Percentiles rank a stretch among this genome's conserved stretches.
These are phyloP conservation scores for Arthonia radiata DNA, from an alignment of 495 filamentous ascomycete species.

Conservation along the genomic window DNA sequence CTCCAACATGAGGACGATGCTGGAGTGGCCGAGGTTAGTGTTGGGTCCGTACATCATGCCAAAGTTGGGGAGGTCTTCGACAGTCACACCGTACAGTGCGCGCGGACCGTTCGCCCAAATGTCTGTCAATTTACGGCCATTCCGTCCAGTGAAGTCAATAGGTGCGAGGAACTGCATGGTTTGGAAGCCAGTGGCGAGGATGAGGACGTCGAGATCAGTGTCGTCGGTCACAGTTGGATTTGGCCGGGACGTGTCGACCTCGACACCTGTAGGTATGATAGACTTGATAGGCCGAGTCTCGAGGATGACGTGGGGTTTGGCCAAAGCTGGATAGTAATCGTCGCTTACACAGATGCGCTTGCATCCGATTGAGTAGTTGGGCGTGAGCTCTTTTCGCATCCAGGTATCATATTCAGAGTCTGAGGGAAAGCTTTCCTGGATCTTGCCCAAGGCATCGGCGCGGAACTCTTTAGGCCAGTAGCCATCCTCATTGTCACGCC, in stretches of 20 bases:
- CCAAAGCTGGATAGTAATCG: slow-evolving; percentile 27
- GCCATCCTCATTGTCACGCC: too few relatives aligned
- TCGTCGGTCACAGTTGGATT: slow-evolving; percentile 4
- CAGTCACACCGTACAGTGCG: slow-evolving; percentile 22
- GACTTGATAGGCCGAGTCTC: slow-evolving; percentile 21
- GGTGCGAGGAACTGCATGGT: slow-evolving; percentile 29
- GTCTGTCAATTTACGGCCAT: slow-evolving; percentile 18
- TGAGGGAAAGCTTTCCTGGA: slow-evolving; percentile 16
- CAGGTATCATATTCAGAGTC: slow-evolving; percentile 19
- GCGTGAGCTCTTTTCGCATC: slow-evolving; percentile 24
- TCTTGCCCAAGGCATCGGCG: too few relatives aligned
- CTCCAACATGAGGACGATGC: slow-evolving; percentile 36
- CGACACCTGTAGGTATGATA: slow-evolving; percentile 20
- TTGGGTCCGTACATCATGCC: slow-evolving; percentile 33
- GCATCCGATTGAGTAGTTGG: slow-evolving; percentile 26
- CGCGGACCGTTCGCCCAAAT: slow-evolving; percentile 22
- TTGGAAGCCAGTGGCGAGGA: slow-evolving; percentile 30
- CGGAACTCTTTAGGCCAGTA: too few relatives aligned
- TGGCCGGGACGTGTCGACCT: slow-evolving; percentile 13
- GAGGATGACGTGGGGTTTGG: slow-evolving; percentile 18
- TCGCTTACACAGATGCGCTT: slow-evolving; percentile 30
- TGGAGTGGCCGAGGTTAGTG: slow-evolving; percentile 28
- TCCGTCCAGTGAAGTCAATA: slow-evolving; percentile 22
- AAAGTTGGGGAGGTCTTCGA: slow-evolving; percentile 29
- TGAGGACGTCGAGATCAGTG: slow-evolving; percentile 25